A percentile compares a stretch with the other conserved stretches of the same genome.
These are phyloP conservation scores for Aspergillus cavernicola DNA, from an alignment of 495 filamentous ascomycete genomes.

Conservation along the genomic window DNA sequence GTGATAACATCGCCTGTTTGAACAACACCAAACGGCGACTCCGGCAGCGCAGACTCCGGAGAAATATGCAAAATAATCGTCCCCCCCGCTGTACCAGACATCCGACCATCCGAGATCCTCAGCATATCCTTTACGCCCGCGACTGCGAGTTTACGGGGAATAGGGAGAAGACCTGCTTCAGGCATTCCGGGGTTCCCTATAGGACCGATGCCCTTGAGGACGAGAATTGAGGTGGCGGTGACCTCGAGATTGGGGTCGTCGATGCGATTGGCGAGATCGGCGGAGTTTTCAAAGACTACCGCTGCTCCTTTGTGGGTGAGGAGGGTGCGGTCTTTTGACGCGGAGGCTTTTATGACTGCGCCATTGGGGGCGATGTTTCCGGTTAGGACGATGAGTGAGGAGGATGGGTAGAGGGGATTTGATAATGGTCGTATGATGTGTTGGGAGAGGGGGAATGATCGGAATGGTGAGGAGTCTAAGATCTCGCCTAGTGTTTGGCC, in stretches of 20 bases:
- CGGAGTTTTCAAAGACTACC: slow-evolving; percentile 55
- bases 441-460: slow-evolving; percentile 35
- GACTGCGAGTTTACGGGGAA: slow-evolving; percentile 57
- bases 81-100: slow-evolving; percentile 66
- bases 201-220: slow-evolving; percentile 60
- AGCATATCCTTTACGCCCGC: slow-evolving; percentile 64
- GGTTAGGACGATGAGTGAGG: slow-evolving; percentile 49
- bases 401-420: slow-evolving; percentile 51
- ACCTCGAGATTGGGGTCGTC: slow-evolving; percentile 54
- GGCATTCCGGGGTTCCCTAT: slow-evolving; percentile 68
- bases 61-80: slow-evolving; percentile 65
- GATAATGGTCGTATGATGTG: slow-evolving; percentile 50
- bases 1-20: slow-evolving; percentile 55
- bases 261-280: slow-evolving; percentile 54
- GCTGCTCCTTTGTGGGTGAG: slow-evolving; percentile 52
- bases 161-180: slow-evolving; percentile 52
- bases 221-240: slow-evolving; percentile 49
- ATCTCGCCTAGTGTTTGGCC: slow-evolving; percentile 56
- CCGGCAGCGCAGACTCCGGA: slow-evolving; percentile 56
- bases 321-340: slow-evolving; percentile 50
- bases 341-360: slow-evolving; percentile 61
- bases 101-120: slow-evolving; percentile 60
- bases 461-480: slow-evolving; percentile 45
- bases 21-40: slow-evolving; percentile 56
- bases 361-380: slow-evolving; percentile 57